Base-by-base conservation (phyloP, 2,329 filamentous ascomycete genomes). In the Elsinoe fawcettii region DNA sequence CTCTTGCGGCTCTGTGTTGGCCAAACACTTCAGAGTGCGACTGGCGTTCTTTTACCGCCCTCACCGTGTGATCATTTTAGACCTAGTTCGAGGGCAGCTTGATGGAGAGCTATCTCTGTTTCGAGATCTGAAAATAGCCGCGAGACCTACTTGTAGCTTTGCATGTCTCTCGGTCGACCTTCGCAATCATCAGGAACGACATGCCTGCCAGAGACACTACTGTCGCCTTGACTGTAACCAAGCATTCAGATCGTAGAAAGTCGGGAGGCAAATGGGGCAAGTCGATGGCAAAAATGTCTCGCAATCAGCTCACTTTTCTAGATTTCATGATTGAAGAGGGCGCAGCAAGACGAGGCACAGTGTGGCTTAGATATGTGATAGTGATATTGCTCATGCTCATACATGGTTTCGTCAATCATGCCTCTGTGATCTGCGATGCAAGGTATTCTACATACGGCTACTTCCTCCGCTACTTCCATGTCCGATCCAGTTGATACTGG, bases 201-300 rank as follows among this genome's bases (percentile, higher is more conserved):
- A 16, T 22, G 27, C 47, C 34, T 14, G 25, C 20, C 47, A 34
- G 25, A 27, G 23, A 20, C 47, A 34, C 30, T 51, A 36, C 20
- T 23, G 25, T 14, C 16, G 30, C 47, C 47, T 51, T 51, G 47
- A 27, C 18, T n/a, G 14, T 18, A 36, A 51, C 27, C 47, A 51
- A 51, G 47, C 46, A 34, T 51, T 51, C 25, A 11, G 30, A 37
- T 51, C 47, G 30, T 51, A 20, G 27, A 36, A 34, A 30, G 25
- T 30, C 47, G 30, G 27, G 49, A 53, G 49, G 49, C 49, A 39
- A 53, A 53, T 39, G 16, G 39, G 49, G 49, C 49, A 39, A 53
- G 49, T 53, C 49, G 32, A 39, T 39, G 49, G 49, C 49, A 39
- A 51, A 53, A 25, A 30, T 53, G 49, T 53, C 49, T 53, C 20